Conservation (phyloP, 495 filamentous ascomycete genomes). For the Lineolata rhizophorae region DNA sequence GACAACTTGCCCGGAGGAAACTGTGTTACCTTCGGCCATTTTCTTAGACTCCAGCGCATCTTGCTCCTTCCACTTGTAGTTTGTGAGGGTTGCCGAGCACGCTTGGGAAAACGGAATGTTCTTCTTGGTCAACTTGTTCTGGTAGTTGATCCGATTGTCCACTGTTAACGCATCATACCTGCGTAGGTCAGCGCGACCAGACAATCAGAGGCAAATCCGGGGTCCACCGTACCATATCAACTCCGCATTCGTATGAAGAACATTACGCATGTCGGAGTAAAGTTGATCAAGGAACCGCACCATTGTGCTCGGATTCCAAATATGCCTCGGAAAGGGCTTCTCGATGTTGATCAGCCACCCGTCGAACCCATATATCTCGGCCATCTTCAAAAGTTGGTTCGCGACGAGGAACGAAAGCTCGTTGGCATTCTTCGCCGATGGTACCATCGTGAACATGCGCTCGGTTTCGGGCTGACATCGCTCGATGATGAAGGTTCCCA, state of each 20-base stretch:
- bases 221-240: too few relatives aligned
- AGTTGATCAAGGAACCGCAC: conserved; percentile 15
- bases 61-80: conserved; percentile 19
- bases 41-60: conserved; percentile 2
- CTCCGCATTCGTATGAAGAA: conserved; percentile 1
- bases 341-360: conserved; percentile 27
- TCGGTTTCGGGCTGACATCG: conserved; percentile 12
- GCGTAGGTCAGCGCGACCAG: too few relatives aligned
- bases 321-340: conserved; percentile 16
- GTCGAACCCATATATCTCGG: conserved; percentile 23
- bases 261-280: too few relatives aligned
- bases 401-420: conserved; percentile 15
- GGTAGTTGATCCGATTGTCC: conserved; percentile 19
- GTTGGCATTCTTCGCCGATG: conserved; percentile 3
- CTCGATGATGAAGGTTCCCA: conserved; percentile 24
- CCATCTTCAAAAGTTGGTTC: conserved; percentile 18
- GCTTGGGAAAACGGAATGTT: conserved; percentile 16
- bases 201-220: conserved; percentile 1
- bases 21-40: conserved; percentile 8
- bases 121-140: conserved; percentile 19
- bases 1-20: conserved; percentile 11
- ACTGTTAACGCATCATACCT: conserved; percentile 24
- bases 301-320: conserved; percentile 9
- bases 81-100: conserved; percentile 19
- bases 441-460: conserved; percentile 9